These are phyloP conservation scores for Endotrypanum monterogeii DNA, from an alignment of 208 protist species.

Conservation along the genomic window DNA sequence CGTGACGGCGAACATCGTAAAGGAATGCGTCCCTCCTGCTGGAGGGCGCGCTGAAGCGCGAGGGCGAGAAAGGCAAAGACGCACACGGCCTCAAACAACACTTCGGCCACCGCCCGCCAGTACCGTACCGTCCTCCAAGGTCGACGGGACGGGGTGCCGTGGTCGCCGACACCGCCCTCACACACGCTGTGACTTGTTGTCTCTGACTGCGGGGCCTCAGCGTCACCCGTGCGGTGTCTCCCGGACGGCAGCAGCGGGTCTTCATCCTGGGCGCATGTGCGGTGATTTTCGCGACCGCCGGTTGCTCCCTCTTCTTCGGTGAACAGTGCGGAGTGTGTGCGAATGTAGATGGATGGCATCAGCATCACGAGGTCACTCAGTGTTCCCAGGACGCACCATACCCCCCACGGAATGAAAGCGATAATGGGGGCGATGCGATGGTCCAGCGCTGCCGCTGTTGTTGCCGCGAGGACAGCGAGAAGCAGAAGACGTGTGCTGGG, in stretches of 20 bases:
- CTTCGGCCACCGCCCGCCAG: slow-evolving; percentile 22
- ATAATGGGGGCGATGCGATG: slow-evolving; percentile 22
- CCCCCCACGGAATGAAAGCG: slow-evolving; percentile 41
- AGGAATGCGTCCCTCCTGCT: background rate
- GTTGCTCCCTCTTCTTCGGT: background rate
- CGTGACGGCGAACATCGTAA: background rate
- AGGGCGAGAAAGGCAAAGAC: slow-evolving; percentile 40
- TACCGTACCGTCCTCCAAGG: slow-evolving; percentile 27
- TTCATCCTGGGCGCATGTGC: background rate
- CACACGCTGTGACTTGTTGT: background rate
- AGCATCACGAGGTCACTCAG: slow-evolving; percentile 31
- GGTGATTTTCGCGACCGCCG: background rate
- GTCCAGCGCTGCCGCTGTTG: slow-evolving; percentile 46
- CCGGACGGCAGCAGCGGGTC: background rate
- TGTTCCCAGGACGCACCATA: slow-evolving; percentile 37
- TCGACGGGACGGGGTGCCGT: background rate
- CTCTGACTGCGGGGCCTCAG: background rate
- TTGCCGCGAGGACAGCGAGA: slow-evolving; percentile 28
- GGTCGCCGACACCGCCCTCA: background rate
- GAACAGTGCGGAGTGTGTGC: slow-evolving; percentile 8
- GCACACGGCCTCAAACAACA: slow-evolving; percentile 43
- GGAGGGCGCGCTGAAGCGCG: slow-evolving; percentile 31
- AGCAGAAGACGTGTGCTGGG: slow-evolving; percentile 20
- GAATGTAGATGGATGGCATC: slow-evolving; percentile 35
- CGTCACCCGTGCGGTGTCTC: background rate